phyloP scores from a whole-genome alignment of 2,329 filamentous ascomycete genomes.

The Rosellinia necatrix region DNA sequence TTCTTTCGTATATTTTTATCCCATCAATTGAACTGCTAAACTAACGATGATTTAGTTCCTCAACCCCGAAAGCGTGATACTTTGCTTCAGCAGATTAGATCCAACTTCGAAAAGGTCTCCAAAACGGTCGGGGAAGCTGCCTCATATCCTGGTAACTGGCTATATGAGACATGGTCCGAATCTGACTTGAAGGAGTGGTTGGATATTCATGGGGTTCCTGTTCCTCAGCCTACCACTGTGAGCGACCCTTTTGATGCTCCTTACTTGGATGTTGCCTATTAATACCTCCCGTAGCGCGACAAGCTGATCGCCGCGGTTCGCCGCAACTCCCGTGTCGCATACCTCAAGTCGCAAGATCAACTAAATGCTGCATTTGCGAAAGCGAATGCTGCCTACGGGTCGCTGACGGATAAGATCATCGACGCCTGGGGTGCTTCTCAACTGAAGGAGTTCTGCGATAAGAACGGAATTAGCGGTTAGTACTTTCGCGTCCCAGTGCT shows the following conservation, averaged over 20 bases:
- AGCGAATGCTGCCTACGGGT: slow-evolving; percentile 71
- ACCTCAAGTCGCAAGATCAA: slow-evolving; percentile 67
- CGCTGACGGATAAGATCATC: slow-evolving; percentile 81
- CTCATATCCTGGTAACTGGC: slow-evolving; percentile 92
- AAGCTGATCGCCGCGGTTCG: slow-evolving; percentile 87
- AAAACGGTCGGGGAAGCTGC: slow-evolving; percentile 75
- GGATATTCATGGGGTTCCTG: slow-evolving; percentile 83
- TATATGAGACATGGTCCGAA: slow-evolving; percentile 89
- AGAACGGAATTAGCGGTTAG: slow-evolving; percentile 72
- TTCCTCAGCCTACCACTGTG: slow-evolving; percentile 75
- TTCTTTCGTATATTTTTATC: not conserved
- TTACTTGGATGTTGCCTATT: slow-evolving; percentile 13
- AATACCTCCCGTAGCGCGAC: slow-evolving; percentile 62
- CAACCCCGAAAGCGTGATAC: slow-evolving; percentile 86
- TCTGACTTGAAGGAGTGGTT: slow-evolving; percentile 95
- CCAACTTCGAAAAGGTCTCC: slow-evolving; percentile 79
- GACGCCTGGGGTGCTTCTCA: slow-evolving; percentile 87
- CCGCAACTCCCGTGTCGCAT: slow-evolving; percentile 84
- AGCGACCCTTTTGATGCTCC: slow-evolving; percentile 18
- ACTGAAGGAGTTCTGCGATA: slow-evolving; percentile 91
- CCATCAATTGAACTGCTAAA: too few relatives aligned
- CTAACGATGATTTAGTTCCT: slow-evolving; percentile 58
- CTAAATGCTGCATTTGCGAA: slow-evolving; percentile 65
- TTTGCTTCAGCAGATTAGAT: slow-evolving; percentile 75
- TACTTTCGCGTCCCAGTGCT: not conserved